A percentile compares a stretch with the other conserved stretches of the same genome.
Conservation (phyloP, 371 early-diverging fungal genomes). For the Mortierella sp. region DNA sequence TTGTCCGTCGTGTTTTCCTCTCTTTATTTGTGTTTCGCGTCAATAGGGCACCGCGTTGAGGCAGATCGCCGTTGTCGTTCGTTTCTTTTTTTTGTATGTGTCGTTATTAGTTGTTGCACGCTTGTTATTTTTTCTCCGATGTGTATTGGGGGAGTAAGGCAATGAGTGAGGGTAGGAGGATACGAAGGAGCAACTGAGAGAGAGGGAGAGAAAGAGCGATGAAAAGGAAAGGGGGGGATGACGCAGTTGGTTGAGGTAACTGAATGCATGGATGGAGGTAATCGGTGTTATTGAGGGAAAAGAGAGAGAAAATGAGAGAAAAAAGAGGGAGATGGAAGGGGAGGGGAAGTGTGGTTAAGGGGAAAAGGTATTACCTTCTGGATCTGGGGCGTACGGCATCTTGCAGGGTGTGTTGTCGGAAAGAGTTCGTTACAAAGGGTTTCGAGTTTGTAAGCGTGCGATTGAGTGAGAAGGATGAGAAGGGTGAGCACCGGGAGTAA, state of each 20-base stretch:
- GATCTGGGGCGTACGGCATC: slow-evolving; percentile 31
- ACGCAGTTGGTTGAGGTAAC: no score
- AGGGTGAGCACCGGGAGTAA: not conserved
- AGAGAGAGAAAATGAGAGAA: not conserved
- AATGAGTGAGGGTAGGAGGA: not conserved
- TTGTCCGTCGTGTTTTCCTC: no score
- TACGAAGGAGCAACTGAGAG: no score
- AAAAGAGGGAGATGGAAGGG: not conserved
- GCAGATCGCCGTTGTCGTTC: not conserved
- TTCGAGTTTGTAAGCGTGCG: no score
- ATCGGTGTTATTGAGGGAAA: not conserved
- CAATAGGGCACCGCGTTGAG: no score
- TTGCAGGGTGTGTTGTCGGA: not conserved
- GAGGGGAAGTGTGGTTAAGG: not conserved
- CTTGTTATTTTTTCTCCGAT: not conserved
- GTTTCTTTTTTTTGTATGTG: not conserved
- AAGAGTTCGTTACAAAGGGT: not conserved
- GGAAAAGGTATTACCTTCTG: slow-evolving; percentile 22
- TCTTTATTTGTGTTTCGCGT: no score
- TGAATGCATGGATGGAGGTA: not conserved
- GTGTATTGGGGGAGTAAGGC: not conserved
- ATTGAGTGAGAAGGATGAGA: not conserved
- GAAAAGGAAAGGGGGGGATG: not conserved
- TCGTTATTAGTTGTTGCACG: not conserved
- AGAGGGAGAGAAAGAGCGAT: no score